phyloP scores from a whole-genome alignment of 768 basidiomycete species.

The Naematelia aurantialba region DNA sequence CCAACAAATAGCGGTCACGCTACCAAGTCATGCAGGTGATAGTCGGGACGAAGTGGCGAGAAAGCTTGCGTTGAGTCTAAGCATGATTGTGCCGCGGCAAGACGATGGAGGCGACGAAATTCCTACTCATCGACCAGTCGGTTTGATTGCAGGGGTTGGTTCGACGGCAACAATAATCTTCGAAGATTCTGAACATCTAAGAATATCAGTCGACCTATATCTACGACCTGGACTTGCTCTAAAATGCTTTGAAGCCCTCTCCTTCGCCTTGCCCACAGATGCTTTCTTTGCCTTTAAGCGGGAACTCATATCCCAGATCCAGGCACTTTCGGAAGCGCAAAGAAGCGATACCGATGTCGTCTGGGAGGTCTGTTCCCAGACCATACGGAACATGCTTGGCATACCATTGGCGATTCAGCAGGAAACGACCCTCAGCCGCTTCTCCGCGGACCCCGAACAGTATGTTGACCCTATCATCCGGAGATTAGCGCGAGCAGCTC shows the following conservation, averaged over 20 bases:
- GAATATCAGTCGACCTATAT: conserved; percentile 58
- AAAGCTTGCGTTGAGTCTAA: conserved; percentile 25
- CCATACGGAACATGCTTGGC: conserved; percentile 16
- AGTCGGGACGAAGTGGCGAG: conserved; percentile 26
- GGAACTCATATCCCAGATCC: conserved; percentile 48
- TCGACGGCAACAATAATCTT: conserved; percentile 60
- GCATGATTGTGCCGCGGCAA: conserved; percentile 25
- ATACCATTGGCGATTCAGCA: background rate
- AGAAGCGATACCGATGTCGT: background rate
- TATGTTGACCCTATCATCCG: conserved; percentile 21
- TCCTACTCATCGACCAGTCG: conserved; percentile 47
- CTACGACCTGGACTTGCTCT: conserved; percentile 60
- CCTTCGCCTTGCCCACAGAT: conserved; percentile 60
- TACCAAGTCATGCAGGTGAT: conserved; percentile 7
- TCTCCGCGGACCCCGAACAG: background rate
- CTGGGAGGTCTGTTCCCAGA: conserved; percentile 16
- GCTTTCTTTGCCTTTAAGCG: conserved; percentile 60
- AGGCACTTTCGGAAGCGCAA: background rate
- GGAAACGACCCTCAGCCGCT: conserved; percentile 8
- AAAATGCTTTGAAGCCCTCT: conserved; percentile 62
- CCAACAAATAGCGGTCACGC: conserved; percentile 43
- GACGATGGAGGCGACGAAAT: conserved; percentile 7
- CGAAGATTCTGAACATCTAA: conserved; percentile 55
- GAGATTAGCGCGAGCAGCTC: conserved; percentile 20
- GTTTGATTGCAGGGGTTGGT: conserved; percentile 56